phyloP scores from a whole-genome alignment of 2,329 filamentous ascomycete species.

The Pyrenophora graminea region DNA sequence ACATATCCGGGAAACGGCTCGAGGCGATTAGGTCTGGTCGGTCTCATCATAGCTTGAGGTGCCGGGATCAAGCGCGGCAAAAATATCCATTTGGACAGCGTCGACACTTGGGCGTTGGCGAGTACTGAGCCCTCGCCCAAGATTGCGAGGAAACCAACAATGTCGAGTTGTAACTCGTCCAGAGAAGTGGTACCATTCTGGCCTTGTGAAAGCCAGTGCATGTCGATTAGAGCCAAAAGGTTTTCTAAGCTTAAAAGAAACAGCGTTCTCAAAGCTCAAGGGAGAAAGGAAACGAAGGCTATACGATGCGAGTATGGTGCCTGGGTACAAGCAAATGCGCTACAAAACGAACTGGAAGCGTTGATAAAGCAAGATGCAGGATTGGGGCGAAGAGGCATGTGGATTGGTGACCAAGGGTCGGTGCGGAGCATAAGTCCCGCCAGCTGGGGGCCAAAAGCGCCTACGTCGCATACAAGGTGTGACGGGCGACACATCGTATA shows the following conservation, averaged over 20 bases:
- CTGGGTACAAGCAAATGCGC: conserved; percentile 21
- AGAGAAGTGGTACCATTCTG: conserved; percentile 29
- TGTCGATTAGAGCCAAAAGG: conserved; percentile 11
- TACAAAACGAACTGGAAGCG: conserved; percentile 8
- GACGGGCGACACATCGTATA: conserved; percentile 12
- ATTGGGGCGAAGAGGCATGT: conserved; percentile 6
- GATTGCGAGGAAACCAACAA: conserved; percentile 61
- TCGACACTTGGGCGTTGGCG: conserved; percentile 56
- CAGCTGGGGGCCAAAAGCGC: conserved; percentile 19
- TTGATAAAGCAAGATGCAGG: conserved; percentile 22
- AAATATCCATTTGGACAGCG: conserved; percentile 55
- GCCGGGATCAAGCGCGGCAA: conserved; percentile 56
- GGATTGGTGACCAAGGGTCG: conserved; percentile 23
- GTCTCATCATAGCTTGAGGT: conserved; percentile 55
- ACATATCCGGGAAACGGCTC: conserved; percentile 48
- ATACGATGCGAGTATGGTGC: conserved; percentile 21
- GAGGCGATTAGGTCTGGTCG: conserved; percentile 50
- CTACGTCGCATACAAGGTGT: conserved; percentile 14
- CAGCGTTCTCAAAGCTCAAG: conserved; percentile 11
- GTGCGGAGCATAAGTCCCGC: conserved; percentile 5
- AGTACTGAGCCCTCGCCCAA: conserved; percentile 57
- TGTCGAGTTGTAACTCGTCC: conserved; percentile 56
- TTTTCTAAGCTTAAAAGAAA: conserved; percentile 13
- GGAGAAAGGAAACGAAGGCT: conserved; percentile 8
- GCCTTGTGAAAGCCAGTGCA: conserved; percentile 45